Base-by-base conservation (phyloP, 177 flowering plant species). In the Telopea speciosissima region DNA sequence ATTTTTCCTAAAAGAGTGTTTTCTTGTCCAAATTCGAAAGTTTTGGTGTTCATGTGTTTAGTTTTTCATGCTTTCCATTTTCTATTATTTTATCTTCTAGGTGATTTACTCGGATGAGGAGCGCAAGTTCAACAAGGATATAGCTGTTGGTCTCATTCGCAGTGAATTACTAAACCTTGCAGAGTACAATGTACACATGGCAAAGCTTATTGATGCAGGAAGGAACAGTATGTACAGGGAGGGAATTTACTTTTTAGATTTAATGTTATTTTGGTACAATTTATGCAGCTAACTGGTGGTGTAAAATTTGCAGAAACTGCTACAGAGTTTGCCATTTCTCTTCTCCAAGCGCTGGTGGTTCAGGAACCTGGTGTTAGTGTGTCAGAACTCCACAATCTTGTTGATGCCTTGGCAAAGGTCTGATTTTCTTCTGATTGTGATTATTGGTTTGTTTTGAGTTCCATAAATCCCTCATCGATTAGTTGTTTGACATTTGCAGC, bases 341-440 rank as follows among this genome's bases (percentile, higher is more conserved):
- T 96, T 56, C 87, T 96, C 33, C 91, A 89, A 79, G 79, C 90
- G 21, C 79, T 93, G 79, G 78, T 89, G 60, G 72, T 80, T 69
- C 92, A 85, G 77, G 97, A 93, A 79, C 76, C 87, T 17, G 81
- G 85, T 59, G 84, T 84, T 70, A 75, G 78, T 67, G 76, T 87
- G 40, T 90, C 96, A 26, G 98, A 96, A 78, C 87, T 96, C 68
- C 95, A 84, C 65, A 91, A 82, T 82, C 82, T 96, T 72, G 83
- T 96, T 77, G 98, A 96, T 86, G 91, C 93, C n/a, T 75, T 96
- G 78, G 87, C 89, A 63, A 93, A 96, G 97, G 98, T 90, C 73
- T 33, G 66, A 62, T 2, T 70, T 63, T 42, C 0, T 73, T 44
- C 14, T 12, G 70, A 62, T 61, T 67, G 49, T 64, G 3, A 42